Evolutionary conservation across 495 filamentous ascomycete species (phyloP).

Genomic region (Penicillium pulvis): DNA sequence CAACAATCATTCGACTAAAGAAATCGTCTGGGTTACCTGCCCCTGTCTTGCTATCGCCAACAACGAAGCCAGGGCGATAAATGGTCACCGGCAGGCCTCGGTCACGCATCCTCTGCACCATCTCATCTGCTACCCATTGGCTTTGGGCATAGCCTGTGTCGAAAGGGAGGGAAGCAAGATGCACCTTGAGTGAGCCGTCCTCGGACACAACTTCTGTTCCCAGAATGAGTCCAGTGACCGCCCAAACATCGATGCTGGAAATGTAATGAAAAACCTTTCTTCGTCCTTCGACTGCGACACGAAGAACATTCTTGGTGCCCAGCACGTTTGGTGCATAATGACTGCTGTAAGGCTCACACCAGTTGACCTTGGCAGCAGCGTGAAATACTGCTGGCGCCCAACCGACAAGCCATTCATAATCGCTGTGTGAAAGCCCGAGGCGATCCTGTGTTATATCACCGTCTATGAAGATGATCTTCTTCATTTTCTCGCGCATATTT

Average conservation of each 20-base stretch:
- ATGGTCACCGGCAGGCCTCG: conserved; percentile 21
- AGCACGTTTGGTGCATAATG: conserved; percentile 23
- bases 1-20: conserved; percentile 23
- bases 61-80: conserved; percentile 29
- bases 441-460: conserved; percentile 13
- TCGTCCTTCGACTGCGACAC: conserved; percentile 12
- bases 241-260: conserved; percentile 22
- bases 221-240: conserved; percentile 7
- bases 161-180: conserved; percentile 15
- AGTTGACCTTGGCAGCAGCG: conserved; percentile 28
- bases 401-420: conserved; percentile 11
- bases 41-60: conserved; percentile 21
- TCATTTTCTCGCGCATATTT: not conserved
- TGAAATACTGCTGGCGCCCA: conserved; percentile 23
- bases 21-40: conserved; percentile 29
- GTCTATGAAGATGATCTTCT: conserved; percentile 1
- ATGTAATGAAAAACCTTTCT: conserved; percentile 28
- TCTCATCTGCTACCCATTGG: conserved; percentile 25
- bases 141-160: conserved; percentile 28
- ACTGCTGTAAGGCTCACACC: conserved; percentile 17
- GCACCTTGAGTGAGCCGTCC: conserved; percentile 12
- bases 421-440: conserved; percentile 4
- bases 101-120: conserved; percentile 16
- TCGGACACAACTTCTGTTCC: conserved; percentile 12
- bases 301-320: conserved; percentile 19